Evolutionary conservation across 169 alveolate species (phyloP).

Genomic region (Plasmodium inui): DNA sequence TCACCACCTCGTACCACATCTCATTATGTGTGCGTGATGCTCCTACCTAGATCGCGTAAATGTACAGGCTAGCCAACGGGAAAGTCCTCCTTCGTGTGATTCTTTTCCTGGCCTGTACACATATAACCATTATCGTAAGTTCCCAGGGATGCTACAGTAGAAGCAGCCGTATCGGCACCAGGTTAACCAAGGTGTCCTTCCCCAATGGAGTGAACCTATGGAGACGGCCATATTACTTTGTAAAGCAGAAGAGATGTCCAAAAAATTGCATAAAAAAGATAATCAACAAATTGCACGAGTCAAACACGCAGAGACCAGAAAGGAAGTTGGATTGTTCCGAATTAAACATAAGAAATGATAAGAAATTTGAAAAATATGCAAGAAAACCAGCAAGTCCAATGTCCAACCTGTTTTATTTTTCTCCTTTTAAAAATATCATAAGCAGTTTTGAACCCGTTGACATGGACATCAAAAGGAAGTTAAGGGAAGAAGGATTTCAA

Average conservation of each 20-base stretch:
- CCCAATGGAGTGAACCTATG: not conserved
- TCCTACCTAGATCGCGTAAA: not conserved
- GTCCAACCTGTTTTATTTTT: conserved; percentile 78
- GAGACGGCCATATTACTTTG: conserved; percentile 3
- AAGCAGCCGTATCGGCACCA: not conserved
- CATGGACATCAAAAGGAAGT: conserved; percentile 26
- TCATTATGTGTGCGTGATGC: not conserved
- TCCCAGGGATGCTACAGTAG: not conserved
- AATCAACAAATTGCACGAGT: conserved; percentile 3
- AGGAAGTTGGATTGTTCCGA: conserved; percentile 80
- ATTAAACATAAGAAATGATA: conserved; percentile 82
- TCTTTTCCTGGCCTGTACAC: not conserved
- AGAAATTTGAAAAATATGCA: conserved; percentile 80
- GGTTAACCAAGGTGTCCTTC: not conserved
- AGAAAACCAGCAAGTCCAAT: conserved; percentile 84
- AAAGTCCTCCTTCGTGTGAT: not conserved
- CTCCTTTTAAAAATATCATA: conserved; percentile 84
- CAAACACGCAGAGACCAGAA: conserved; percentile 67
- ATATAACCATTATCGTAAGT: not conserved
- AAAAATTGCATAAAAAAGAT: conserved; percentile 18
- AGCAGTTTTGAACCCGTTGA: conserved; percentile 71
- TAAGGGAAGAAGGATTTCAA: conserved; percentile 73
- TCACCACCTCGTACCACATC: not conserved
- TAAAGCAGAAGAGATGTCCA: conserved; percentile 11
- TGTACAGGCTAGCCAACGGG: conserved; percentile 7